Conservation (phyloP, 2,329 filamentous ascomycete genomes). For the Colletotrichum neosansevieriae region DNA sequence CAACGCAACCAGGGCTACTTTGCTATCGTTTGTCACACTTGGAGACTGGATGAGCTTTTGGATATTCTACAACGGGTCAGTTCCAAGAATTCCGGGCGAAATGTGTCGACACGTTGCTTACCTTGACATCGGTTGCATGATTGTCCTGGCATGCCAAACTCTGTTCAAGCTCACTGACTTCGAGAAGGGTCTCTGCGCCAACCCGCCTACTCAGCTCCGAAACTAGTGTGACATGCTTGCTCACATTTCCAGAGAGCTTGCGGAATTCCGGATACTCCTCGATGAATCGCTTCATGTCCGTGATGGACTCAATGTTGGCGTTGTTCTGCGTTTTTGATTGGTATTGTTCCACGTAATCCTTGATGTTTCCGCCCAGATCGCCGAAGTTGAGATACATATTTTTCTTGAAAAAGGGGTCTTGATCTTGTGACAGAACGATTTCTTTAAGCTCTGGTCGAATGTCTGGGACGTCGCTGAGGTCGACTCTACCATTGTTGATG, state of each 20-base stretch:
- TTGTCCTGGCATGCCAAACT: constrained; percentile 98
- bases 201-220: constrained; percentile 92
- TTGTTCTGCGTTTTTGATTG: constrained; percentile 97
- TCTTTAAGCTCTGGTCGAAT: constrained; percentile 89
- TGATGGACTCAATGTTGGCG: constrained; percentile 95
- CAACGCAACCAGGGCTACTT: constrained; percentile 90
- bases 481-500: constrained; percentile 94
- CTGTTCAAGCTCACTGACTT: constrained; percentile 97
- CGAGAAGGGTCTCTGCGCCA: constrained; percentile 86
- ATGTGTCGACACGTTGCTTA: constrained; percentile 51
- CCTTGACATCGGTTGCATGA: constrained; percentile 90
- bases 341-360: constrained; percentile 98
- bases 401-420: constrained; percentile 98
- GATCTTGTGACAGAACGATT: constrained; percentile 94
- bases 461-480: constrained; percentile 86
- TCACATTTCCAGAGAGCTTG: constrained; percentile 96
- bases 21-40: constrained; percentile 81
- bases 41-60: constrained; percentile 89
- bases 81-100: not conserved
- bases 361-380: constrained; percentile 94
- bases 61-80: constrained; percentile 68
- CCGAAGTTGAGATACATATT: constrained; percentile 99
- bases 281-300: constrained; percentile 99
- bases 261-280: constrained; percentile 99
- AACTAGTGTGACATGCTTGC: constrained; percentile 96